Base-by-base conservation (phyloP, 2,329 filamentous ascomycete genomes). In the Xylariaceae sp. region DNA sequence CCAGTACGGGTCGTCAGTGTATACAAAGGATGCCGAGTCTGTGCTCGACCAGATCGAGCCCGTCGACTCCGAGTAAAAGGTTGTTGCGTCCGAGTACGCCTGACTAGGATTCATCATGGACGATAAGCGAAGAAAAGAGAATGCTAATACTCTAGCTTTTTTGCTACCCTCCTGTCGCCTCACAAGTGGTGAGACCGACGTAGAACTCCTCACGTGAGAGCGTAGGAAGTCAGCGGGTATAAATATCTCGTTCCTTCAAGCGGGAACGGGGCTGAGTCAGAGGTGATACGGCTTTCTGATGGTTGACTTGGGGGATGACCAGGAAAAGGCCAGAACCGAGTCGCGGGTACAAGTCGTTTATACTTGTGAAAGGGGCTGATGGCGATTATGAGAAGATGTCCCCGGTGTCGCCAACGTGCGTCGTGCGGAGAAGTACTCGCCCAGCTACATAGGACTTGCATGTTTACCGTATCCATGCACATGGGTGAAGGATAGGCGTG, bases 11-110 rank as follows among this genome's bases (percentile, higher is more conserved):
- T 69, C 67, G n/a, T 71, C 68, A 37, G 62, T 59, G 59, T 66
- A 72, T 18, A 72, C 70, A 55, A 69, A 70, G 17, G 66, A 68
- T 8, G 65, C 62, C n/a, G 67, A 70, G 17, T 65, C 66, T 1
- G 68, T 64, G 3, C 62, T 64, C 17, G 69, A 70, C 68, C 69
- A 72, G 15, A 68, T 60, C 37, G 70, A 71, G 15, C 57, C 65
- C 8, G 55, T 34, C 17, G 69, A 68, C 55, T 55, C 55, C n/a
- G 68, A 68, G 60, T 67, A 69, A 45, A 64, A 61, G n/a, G 67
- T 68, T 39, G 68, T 68, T 9, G 59, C 57, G 60, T 69, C 67
- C 47, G 65, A 69, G 53, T 53, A 60, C 7, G 59, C 44, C 8
- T 60, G 62, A 51, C 64, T 62, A 10, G 60, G 62, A 56, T 60